Evolutionary conservation across 108 stramenopile species (phyloP), one percentile per base, ranked within the genome.

Genomic region (Nitzschia palea): DNA sequence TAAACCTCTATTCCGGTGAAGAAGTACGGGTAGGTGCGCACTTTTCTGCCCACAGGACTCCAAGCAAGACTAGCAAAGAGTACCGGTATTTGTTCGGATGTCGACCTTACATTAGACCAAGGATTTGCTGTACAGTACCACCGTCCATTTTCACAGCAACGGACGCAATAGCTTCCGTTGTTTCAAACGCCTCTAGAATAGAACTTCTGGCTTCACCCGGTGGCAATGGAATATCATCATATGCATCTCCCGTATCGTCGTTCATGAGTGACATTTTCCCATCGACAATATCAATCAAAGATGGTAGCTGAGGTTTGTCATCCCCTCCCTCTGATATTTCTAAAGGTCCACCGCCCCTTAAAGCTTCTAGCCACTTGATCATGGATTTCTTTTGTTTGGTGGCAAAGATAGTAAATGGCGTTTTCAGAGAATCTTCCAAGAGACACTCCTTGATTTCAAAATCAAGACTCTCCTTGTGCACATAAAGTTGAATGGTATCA

Each of bases 361-460:
- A 9, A 23, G 20, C 37, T 42, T 71, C 70, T 45, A 71, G 37
- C 70, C 70, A 71, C 32, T 71, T 71, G 5, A 71, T 25, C 70
- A 71, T 71, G 28, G 61, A 44, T 40, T 62, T 63, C 40, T 71
- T 71, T 43, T 71, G 70, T 33, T 71, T 71, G 1, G 70, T 63
- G 20, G 36, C 29, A 43, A 71, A 71, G 22, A 71, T 52, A 14
- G 70, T 62, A 44, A 63, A 63, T 2, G 70, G 70, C 62, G 63
- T 62, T 36, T 71, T 71, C 37, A 71, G 23, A 2, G 70, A 50
- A 71, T 71, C 70, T 45, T 71, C 70, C n/a, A 71, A 33, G 44
- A 62, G 31, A 4, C 62, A 61, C 34, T 70, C 68, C 33, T 55
- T 50, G 26, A 36, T 23, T 4, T 71, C 70, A 40, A 25, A 4